Evolutionary conservation across 163 green algal genomes (phyloP).

Genomic region (Scenedesmus sp.): DNA sequence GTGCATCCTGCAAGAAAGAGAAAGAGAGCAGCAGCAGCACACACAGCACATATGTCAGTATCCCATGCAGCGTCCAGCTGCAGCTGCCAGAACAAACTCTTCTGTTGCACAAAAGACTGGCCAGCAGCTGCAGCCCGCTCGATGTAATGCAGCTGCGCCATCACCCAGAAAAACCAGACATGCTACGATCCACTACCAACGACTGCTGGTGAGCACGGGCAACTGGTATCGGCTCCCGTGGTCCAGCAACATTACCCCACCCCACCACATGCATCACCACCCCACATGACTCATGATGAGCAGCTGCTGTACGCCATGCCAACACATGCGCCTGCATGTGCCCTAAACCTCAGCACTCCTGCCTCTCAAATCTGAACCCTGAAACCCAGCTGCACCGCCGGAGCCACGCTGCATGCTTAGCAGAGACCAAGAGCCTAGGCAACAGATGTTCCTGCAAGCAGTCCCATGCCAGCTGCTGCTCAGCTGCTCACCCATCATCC

Average conservation of each 20-base stretch:
- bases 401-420: neutral
- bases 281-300: neutral
- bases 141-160: neutral
- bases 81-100: neutral
- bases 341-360: neutral
- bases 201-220: too few species aligned
- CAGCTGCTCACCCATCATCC: conserved; percentile 29
- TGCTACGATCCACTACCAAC: too few species aligned
- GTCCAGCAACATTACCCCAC: too few species aligned
- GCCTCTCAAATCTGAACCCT: neutral
- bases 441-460: neutral
- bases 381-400: neutral
- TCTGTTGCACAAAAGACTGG: too few species aligned
- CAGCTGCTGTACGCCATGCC: neutral
- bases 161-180: too few species aligned
- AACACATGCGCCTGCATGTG: neutral
- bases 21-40: neutral
- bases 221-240: too few species aligned
- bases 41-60: neutral
- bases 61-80: neutral
- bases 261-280: neutral
- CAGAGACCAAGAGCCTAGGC: neutral
- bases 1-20: conserved; percentile 27
- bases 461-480: neutral
- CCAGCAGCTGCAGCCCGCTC: neutral